Evolutionary conservation across 2,329 filamentous ascomycete species (phyloP), one percentile per base, ranked within the genome.

Genomic region (Alternaria triticina): DNA sequence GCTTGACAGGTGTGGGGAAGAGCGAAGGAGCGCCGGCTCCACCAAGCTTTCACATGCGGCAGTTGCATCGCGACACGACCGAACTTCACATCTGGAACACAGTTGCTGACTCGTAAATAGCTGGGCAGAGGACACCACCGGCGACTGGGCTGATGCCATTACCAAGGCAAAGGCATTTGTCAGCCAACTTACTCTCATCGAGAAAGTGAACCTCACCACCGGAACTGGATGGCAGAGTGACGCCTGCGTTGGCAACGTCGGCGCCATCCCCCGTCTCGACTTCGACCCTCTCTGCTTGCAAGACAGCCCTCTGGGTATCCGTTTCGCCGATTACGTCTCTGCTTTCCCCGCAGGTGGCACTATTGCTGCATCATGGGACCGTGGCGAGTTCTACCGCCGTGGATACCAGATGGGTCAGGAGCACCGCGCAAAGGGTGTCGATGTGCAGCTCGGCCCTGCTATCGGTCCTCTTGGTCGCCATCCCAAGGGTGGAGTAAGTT

Each of bases 201-300:
- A 97, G 80, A 97, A 97, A 83, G 93, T 98, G 80, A 98, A 98
- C 79, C 79, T 99, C 68, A 98, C 95, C 3, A 97, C 94, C 1
- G 95, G 95, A 79, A 88, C 91, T 67, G 94, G 94, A 87, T 95
- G 82, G 79, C 89, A 70, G 44, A 74, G 75, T 46, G 75, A 78
- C 54, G 70, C 74, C 22, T 79, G 76, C 71, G 93, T 97, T 12
- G 94, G 94, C 64, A 90, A 96, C 70, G 79, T 76, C 30, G 92
- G 92, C 44, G 83, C 90, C 7, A 85, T 94, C 45, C 91, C 91
- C 15, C 86, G 90, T 40, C 82, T 94, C 6, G 90, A 89, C 11
- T 86, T 94, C 70, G 88, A 86, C 70, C 85, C 89, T 25, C 83
- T 97, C n/a, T 97, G 94, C 78, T 83, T 96, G 84, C 93, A 97